phyloP scores from a whole-genome alignment of 2,329 filamentous ascomycete genomes.

The Penicillium hordei region DNA sequence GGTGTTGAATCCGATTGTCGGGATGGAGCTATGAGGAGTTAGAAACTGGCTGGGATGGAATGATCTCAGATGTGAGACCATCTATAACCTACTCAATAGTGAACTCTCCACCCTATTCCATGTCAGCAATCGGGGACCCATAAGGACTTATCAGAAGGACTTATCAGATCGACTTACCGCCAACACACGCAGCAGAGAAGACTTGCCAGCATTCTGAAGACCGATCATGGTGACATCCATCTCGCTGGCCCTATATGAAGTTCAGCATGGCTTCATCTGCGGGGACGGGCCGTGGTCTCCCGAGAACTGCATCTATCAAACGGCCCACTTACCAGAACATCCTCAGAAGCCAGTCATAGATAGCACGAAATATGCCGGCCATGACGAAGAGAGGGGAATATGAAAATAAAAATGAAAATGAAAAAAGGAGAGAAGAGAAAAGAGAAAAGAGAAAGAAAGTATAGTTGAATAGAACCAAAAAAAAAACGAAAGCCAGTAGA shows the following conservation, averaged over 20 bases:
- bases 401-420: neutral
- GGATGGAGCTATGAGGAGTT: conserved; percentile 74
- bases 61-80: neutral
- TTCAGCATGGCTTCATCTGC: conserved; percentile 26
- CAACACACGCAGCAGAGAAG: conserved; percentile 86
- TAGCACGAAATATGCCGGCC: conserved; percentile 86
- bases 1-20: conserved; percentile 98
- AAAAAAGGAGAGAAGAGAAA: conserved; percentile 10
- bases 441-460: too few relatives aligned
- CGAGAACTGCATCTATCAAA: conserved; percentile 26
- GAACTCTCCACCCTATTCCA: conserved; percentile 84
- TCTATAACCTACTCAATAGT: conserved; percentile 82
- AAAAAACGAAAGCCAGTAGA: conserved; percentile 8
- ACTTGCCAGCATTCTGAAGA: conserved; percentile 97
- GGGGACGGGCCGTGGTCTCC: conserved; percentile 38
- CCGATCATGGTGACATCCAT: conserved; percentile 99
- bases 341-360: conserved; percentile 98
- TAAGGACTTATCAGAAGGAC: neutral
- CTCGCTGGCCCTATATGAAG: conserved; percentile 77
- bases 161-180: conserved; percentile 66
- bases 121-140: conserved; percentile 7
- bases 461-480: conserved; percentile 9
- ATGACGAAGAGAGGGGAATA: conserved; percentile 54
- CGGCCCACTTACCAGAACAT: conserved; percentile 79
- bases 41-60: neutral